Evolutionary conservation across 257 asterid species (phyloP), one percentile per base, ranked within the genome.

Genomic region (Solanum chmielewskii): DNA sequence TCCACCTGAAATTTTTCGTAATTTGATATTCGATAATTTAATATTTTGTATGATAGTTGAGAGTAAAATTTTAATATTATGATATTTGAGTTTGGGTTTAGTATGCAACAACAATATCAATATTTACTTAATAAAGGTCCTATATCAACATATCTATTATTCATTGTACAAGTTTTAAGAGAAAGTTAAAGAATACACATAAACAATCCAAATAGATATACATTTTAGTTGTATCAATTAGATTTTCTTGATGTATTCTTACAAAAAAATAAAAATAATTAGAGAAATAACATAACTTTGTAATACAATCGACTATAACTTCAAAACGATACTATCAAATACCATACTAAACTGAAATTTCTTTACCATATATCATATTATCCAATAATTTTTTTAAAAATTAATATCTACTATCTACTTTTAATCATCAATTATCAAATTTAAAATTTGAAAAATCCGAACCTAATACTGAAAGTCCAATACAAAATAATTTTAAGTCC

Each of bases 1-100:
- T 56, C 20, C 5, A 59, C 8, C 0, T 20, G 0, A 7, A 2
- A 0, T 2, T 59, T 59, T 59, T 59, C 0, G 0, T 1, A 20
- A 2, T 59, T 59, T 59, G 25, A 1, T 59, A 2, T 56, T 56
- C 64, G 1, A 0, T 49, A 49, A 49, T 49, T 49, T 9, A 0
- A 9, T 49, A 52, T 52, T 52, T 52, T 23, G 0, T 52, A 52
- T 52, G 62, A 0, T 52, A 52, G 18, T 52, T 52, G 1, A 2
- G 2, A 52, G n/a, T 52, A 52, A 42, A 0, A 16, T 52, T 52
- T 52, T 52, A 52, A 9, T 52, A 52, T 52, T 52, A 52, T 18
- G 62, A 9, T 52, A 52, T 52, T 52, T 52, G n/a, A 52, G 62
- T 52, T 52, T 16, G 62, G 0, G 4, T 52, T 52, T 52, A 4